Evolutionary conservation across 2,329 filamentous ascomycete species (phyloP).

Genomic region (Sclerotinia nivalis): DNA sequence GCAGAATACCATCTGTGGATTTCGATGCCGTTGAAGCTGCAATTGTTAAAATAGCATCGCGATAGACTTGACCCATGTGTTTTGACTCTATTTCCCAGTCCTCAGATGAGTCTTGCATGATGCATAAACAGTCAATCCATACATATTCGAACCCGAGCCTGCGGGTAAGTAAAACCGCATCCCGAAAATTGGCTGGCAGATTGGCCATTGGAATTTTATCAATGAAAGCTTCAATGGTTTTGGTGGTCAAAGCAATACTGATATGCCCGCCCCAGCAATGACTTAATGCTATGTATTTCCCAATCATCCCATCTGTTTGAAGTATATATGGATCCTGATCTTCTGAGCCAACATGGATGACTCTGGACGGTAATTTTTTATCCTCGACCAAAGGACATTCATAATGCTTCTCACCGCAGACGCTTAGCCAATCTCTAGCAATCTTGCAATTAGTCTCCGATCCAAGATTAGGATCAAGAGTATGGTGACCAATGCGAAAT

Average conservation of each 20-base stretch:
- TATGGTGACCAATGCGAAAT: not conserved
- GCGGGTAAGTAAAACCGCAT: slow-evolving; percentile 1
- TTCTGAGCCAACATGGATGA: slow-evolving; percentile 29
- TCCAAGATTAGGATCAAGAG: not conserved
- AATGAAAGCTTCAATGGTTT: not conserved
- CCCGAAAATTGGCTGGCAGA: slow-evolving; percentile 1
- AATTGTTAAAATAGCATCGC: not conserved
- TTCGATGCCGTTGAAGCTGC: not conserved
- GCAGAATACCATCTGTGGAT: not conserved
- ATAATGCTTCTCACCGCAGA: slow-evolving; percentile 10
- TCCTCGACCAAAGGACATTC: slow-evolving; percentile 7
- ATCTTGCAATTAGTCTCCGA: not conserved
- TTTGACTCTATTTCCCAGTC: slow-evolving; percentile 18
- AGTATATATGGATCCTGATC: slow-evolving; percentile 18
- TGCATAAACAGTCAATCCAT: slow-evolving; percentile 25
- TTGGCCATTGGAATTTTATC: not conserved
- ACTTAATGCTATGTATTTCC: not conserved
- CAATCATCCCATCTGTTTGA: not conserved
- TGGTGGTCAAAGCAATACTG: not conserved
- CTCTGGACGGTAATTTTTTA: slow-evolving; percentile 24
- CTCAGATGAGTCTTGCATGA: slow-evolving; percentile 14
- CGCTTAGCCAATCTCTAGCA: slow-evolving; percentile 19
- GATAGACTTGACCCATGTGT: slow-evolving; percentile 20
- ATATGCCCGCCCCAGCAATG: slow-evolving; percentile 5
- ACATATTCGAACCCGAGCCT: not conserved